Base-by-base conservation (phyloP, 2,329 filamentous ascomycete genomes). In the Paraphaeosphaeria sporulosa region DNA sequence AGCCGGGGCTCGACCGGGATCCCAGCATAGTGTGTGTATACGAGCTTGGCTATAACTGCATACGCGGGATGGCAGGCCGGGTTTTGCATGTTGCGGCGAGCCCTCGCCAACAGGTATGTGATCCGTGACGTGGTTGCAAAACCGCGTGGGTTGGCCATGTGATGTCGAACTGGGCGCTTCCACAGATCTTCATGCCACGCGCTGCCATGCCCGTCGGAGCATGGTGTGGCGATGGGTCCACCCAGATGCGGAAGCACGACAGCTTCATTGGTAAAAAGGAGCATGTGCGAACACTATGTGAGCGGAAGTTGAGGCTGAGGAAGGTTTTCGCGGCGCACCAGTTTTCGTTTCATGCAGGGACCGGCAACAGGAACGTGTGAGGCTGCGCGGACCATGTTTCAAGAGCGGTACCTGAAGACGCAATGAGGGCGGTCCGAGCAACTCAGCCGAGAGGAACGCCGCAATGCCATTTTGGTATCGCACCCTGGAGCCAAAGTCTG, bases 301-400 rank as follows among this genome's bases (percentile, higher is more conserved):
- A n/a, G 19, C 38, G 38, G 62, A 51, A 48, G 59, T 53, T 56
- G 61, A 62, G n/a, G 59, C 61, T 60, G 53, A 55, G 47, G n/a
- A 32, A 44, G 42, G 42, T 34, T 55, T 43, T 55, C 42, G 38
- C 51, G 38, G 25, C 51, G 43, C 38, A 53, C 34, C 51, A 34
- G 58, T 60, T 63, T 47, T 66, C 55, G 62, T 67, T 58, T 61
- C 60, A 70, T 70, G 72, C 72, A 74, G 71, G 72, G 71, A 64
- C 68, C 57, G 51, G 43, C 36, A 44, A 55, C 57, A 55, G 27
- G 52, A 27, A 44, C 52, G 40, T 46, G 27, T 57, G 55, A 61
- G 59, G 55, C 42, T 51, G 54, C 13, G 36, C 48, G 46, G 53
- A 53, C 46, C 58, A 40, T 34, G 64, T 63, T 61, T 65, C 61